Conservation (phyloP, 2,329 filamentous ascomycete species). For the Trichoderma gracile region DNA sequence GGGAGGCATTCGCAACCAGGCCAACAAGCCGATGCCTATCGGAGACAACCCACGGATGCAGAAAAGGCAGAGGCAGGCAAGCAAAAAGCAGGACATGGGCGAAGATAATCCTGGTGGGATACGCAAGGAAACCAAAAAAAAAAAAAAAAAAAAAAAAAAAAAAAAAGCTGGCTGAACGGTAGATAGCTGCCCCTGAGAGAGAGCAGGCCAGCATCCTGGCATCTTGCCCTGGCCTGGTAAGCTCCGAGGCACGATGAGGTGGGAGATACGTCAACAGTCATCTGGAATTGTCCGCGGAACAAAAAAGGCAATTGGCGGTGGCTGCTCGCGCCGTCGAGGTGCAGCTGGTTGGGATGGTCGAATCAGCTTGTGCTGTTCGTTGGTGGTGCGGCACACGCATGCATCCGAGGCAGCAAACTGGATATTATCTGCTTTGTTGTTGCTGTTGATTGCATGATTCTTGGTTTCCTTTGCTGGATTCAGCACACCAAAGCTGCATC, state of each 20-base stretch:
- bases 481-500: neutral
- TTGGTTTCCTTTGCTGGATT: neutral
- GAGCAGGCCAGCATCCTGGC: neutral
- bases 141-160: neutral
- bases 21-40: constrained; percentile 1
- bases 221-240: neutral
- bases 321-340: neutral
- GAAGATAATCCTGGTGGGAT: too few relatives aligned
- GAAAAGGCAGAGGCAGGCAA: neutral
- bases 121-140: neutral
- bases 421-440: neutral
- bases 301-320: constrained; percentile 6
- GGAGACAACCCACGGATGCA: neutral
- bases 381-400: constrained; percentile 7
- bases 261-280: constrained; percentile 19
- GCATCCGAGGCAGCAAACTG: neutral
- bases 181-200: neutral
- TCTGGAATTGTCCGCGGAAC: neutral
- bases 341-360: neutral
- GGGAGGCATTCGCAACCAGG: neutral
- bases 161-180: neutral
- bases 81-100: too few relatives aligned
- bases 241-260: constrained; percentile 15
- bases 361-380: constrained; percentile 9
- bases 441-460: neutral